A percentile compares a stretch with the other conserved stretches of the same genome.
Conservation (phyloP, 345 rosid genomes). For the Eucalyptus dawsonii region DNA sequence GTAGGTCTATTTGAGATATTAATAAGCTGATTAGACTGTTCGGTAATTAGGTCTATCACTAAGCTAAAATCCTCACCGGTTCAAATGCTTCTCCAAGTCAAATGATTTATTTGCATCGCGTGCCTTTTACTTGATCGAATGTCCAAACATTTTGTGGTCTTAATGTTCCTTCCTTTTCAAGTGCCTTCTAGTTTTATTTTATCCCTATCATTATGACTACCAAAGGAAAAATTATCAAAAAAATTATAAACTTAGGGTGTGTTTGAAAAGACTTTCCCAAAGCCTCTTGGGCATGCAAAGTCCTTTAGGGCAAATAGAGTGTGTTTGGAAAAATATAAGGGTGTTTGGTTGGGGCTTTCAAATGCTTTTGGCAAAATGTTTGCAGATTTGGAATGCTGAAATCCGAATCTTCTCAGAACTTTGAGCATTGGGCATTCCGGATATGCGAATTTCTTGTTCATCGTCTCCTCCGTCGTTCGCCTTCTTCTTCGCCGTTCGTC, state of each 20-base stretch:
- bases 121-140: background rate
- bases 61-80: background rate
- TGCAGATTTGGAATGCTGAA: too few species aligned
- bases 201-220: background rate
- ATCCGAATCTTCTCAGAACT: too few species aligned
- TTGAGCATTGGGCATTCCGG: too few species aligned
- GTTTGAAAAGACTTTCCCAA: accelerated
- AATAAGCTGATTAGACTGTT: background rate
- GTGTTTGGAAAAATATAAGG: too few species aligned
- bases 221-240: accelerated
- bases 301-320: too few species aligned
- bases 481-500: too few species aligned
- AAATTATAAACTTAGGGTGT: too few species aligned
- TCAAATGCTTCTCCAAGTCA: background rate
- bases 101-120: background rate
- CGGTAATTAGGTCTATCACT: background rate
- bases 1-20: background rate
- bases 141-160: background rate
- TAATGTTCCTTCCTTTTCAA: background rate
- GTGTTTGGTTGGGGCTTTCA: too few species aligned
- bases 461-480: too few species aligned
- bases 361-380: too few species aligned
- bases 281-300: too few species aligned
- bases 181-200: background rate
- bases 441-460: too few species aligned